Base-by-base conservation (phyloP, 2,329 filamentous ascomycete species). In the Colletotrichum lini region DNA sequence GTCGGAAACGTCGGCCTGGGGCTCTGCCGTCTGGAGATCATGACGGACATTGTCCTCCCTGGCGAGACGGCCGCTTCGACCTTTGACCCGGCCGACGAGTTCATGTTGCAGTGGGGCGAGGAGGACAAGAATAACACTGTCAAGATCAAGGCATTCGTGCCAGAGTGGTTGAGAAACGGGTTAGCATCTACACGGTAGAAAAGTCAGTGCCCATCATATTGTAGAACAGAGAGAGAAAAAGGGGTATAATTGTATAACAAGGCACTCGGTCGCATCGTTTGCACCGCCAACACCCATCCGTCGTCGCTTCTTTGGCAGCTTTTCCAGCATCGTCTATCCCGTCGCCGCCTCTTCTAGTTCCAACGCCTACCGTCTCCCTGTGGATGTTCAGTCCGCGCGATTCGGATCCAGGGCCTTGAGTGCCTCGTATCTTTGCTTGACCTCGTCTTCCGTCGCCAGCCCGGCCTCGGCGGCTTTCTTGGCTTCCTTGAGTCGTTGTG, bases 1-100 rank as follows among this genome's bases (percentile, higher is more conserved):
- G 85, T 96, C 16, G 96, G 95, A 0, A 97, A 98, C 78, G 83
- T 98, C 40, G 96, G 96, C 1, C 85, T 99, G 63, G 96, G 91
- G 2, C 83, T 98, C 75, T 98, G 96, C 79, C 90, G 96, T 35
- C 82, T 98, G 75, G 95, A 97, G 83, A 91, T 92, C 79, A 98
- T 98, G 95, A 97, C 94, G 6, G 92, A 94, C 78, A 84, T 96
- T 58, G 85, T 85, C 44, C 83, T 96, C 65, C 93, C 92, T 2
- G 93, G 91, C 6, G 89, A 89, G 67, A 88, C 88, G 6, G 90
- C 91, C 1, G 87, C 69, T 88, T 92, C 80, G 93, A 93, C 75
- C 84, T 89, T 70, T 79, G 93, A 42, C 83, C 86, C 42, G 86
- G 85, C 84, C 82, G 81, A 49, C 47, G 73, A 74, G 42, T 74